Percentiles rank a stretch among this genome's conserved stretches.
phyloP scores from a whole-genome alignment of 1,284 basidiomycete species.

The Cryptococcus wingfieldii region DNA sequence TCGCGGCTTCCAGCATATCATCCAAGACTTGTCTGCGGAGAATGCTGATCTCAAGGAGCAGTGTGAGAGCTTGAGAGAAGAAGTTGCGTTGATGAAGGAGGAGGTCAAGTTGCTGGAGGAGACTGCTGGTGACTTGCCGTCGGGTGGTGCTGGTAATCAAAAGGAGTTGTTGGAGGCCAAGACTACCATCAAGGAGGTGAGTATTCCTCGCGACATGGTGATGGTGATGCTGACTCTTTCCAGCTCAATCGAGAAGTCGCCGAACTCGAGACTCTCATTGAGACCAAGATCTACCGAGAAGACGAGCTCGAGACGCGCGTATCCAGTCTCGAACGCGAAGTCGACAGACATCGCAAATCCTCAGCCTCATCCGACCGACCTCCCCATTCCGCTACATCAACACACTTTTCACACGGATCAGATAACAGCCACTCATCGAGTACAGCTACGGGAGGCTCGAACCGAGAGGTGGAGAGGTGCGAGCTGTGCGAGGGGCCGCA shows the following conservation, averaged over 20 bases:
- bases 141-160: background rate
- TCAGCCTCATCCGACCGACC: background rate
- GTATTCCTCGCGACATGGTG: background rate
- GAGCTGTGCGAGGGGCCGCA: slow-evolving; percentile 47
- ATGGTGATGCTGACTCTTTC: background rate
- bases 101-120: slow-evolving; percentile 41
- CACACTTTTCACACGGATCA: background rate
- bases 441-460: slow-evolving; percentile 8
- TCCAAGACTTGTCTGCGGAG: slow-evolving; percentile 81
- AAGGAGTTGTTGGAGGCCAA: slow-evolving; percentile 35
- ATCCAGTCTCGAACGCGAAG: slow-evolving; percentile 59
- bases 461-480: slow-evolving; percentile 23
- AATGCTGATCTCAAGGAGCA: slow-evolving; percentile 62
- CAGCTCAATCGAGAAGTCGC: slow-evolving; percentile 85
- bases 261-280: slow-evolving; percentile 81
- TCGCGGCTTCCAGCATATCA: slow-evolving; percentile 59
- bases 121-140: slow-evolving; percentile 17
- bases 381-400: background rate
- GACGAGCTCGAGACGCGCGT: slow-evolving; percentile 86
- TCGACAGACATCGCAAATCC: slow-evolving; percentile 14
- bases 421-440: slow-evolving; percentile 13
- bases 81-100: slow-evolving; percentile 63
- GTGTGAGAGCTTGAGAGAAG: slow-evolving; percentile 67
- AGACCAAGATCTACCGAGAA: slow-evolving; percentile 92
- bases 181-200: slow-evolving; percentile 38